A percentile compares a stretch with the other conserved stretches of the same genome.
These are phyloP conservation scores for Fragaria ananassa DNA, from an alignment of 306 rosid genomes.

Conservation along the genomic window DNA sequence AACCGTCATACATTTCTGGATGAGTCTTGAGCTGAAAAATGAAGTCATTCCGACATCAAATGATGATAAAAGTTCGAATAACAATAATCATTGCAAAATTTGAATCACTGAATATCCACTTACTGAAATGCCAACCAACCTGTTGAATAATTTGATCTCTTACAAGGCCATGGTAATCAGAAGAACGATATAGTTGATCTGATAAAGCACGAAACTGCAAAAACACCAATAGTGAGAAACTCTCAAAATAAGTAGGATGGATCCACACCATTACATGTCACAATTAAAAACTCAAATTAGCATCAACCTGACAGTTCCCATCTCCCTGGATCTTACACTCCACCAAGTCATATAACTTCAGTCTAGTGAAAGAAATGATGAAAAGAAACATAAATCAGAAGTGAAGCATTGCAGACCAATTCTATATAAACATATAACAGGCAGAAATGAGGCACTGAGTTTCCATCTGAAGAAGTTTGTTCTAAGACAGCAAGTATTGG, in stretches of 20 bases:
- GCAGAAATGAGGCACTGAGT: not conserved
- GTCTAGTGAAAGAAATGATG: slow-evolving; percentile 40
- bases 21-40: slow-evolving; percentile 53
- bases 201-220: slow-evolving; percentile 92
- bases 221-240: slow-evolving; percentile 28
- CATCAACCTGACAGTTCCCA: slow-evolving; percentile 93
- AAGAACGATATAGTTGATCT: slow-evolving; percentile 89
- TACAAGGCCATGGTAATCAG: slow-evolving; percentile 73
- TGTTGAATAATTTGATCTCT: slow-evolving; percentile 75
- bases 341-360: slow-evolving; percentile 81
- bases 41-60: slow-evolving; percentile 2
- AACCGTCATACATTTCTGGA: slow-evolving; percentile 62
- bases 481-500: not conserved
- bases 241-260: slow-evolving; percentile 7
- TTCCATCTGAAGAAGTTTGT: too few species aligned
- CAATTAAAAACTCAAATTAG: slow-evolving; percentile 4
- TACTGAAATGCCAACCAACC: slow-evolving; percentile 44
- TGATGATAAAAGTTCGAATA: not conserved
- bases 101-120: slow-evolving; percentile 6
- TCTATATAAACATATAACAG: not conserved
- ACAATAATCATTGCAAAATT: not conserved
- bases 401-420: not conserved
- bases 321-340: slow-evolving; percentile 86
- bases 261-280: not conserved
- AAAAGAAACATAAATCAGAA: not conserved